Percentiles rank a stretch among this genome's conserved stretches.
Conservation (phyloP, 306 rosid genomes). For the Abrus precatorius region DNA sequence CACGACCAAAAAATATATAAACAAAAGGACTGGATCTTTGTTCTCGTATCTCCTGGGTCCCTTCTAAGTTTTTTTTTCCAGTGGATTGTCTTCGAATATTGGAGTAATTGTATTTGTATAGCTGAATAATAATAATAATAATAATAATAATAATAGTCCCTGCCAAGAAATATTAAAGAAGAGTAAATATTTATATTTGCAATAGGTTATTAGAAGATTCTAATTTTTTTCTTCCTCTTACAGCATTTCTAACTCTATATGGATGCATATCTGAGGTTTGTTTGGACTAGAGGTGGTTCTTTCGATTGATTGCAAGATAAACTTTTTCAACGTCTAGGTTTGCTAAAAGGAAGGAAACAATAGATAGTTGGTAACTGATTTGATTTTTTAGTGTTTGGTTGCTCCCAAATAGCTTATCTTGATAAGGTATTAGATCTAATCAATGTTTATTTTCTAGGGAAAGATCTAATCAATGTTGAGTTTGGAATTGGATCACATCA, state of each 20-base stretch:
- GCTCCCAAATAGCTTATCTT: background rate
- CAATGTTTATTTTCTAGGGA: background rate
- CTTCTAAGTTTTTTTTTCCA: too few species aligned
- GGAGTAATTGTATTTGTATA: too few species aligned
- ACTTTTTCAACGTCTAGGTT: background rate
- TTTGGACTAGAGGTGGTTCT: background rate
- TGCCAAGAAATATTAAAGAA: too few species aligned
- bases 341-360: background rate
- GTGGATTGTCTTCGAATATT: background rate
- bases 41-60: background rate
- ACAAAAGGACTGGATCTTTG: too few species aligned
- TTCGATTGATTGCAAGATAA: background rate
- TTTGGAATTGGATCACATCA: background rate
- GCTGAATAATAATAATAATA: too few species aligned
- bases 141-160: too few species aligned
- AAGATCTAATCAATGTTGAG: background rate
- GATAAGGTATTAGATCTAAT: slow-evolving; percentile 5
- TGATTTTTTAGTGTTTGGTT: background rate
- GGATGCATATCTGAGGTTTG: background rate
- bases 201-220: background rate
- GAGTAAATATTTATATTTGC: background rate
- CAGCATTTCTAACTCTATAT: background rate
- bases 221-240: background rate
- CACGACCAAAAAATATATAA: too few species aligned
- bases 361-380: background rate